These are phyloP conservation scores for Pulicaria dysenterica DNA, from an alignment of 129 eudicot genomes.

Conservation along the genomic window DNA sequence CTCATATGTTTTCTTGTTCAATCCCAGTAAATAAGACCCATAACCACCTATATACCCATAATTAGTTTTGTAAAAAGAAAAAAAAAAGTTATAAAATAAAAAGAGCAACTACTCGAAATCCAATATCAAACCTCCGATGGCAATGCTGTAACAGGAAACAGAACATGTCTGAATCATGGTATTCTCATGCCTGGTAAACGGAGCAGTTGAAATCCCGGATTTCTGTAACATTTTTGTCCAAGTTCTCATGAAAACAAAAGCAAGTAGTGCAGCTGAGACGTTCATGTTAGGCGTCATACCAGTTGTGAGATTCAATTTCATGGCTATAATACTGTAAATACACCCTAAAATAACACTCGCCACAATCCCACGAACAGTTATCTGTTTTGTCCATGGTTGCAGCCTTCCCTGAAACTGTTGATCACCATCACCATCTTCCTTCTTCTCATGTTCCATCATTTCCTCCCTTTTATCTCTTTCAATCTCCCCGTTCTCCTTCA, in stretches of 20 bases:
- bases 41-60: slow-evolving; percentile 56
- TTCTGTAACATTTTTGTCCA: slow-evolving; percentile 73
- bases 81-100: not conserved
- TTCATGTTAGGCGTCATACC: slow-evolving; percentile 79
- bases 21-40: slow-evolving; percentile 72
- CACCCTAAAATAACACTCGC: slow-evolving; percentile 64
- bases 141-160: slow-evolving; percentile 83
- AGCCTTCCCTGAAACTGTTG: slow-evolving; percentile 35
- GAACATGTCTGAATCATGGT: slow-evolving; percentile 86
- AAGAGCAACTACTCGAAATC: not conserved
- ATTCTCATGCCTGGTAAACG: slow-evolving; percentile 86
- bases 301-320: slow-evolving; percentile 78
- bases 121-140: slow-evolving; percentile 54
- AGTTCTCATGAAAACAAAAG: slow-evolving; percentile 59
- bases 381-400: slow-evolving; percentile 74
- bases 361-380: slow-evolving; percentile 59
- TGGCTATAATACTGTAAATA: slow-evolving; percentile 68
- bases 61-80: not conserved
- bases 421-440: slow-evolving; percentile 23
- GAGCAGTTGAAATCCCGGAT: slow-evolving; percentile 51
- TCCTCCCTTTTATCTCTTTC: slow-evolving; percentile 35
- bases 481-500: slow-evolving; percentile 45
- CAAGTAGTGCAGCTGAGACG: slow-evolving; percentile 83
- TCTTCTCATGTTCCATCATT: slow-evolving; percentile 29
- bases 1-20: slow-evolving; percentile 76